Evolutionary conservation across 2,329 filamentous ascomycete species (phyloP), one percentile per base, ranked within the genome.

Genomic region (Verticillium longisporum): DNA sequence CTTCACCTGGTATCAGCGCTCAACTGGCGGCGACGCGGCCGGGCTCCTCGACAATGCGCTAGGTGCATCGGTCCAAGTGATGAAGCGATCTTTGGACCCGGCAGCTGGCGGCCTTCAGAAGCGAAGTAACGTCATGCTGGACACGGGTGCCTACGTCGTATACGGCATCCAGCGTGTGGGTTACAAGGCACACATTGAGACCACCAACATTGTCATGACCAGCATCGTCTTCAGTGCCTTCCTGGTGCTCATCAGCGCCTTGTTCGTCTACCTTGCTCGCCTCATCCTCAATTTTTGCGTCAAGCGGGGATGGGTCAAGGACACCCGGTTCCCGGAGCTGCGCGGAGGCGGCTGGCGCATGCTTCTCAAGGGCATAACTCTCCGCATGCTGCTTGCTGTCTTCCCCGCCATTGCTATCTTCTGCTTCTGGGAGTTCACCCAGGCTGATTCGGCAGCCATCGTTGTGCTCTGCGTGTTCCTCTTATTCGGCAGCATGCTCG

Each of bases 1-100:
- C 70, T 91, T 91, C 64, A 96, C 92, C 38, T 98, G 94, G 94
- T 98, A 97, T 73, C 93, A 97, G 77, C 90, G 93, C 64, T 85
- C 94, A 3, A 98, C 94, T 2, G 94, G 94, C 59, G 94, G 94
- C 65, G 92, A 84, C 0, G 90, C 94, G 0, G 88, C 91, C 4
- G 90, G 86, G 15, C 81, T 96, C 37, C 84, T 97, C 55, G 89
- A 91, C 65, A 87, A 86, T 32, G 80, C 96, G 58, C 83, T 82
- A 18, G 88, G 83, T 14, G 88, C 88, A 45, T 97, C 92, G 0
- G 90, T 97, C n/a, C 83, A 94, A 69, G 88, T 97, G 5, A 83
- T 92, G 74, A 87, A 85, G 72, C 82, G 84, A 61, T 76, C 71
- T 63, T 36, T 36, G 34, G 34, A 36, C 9, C 34, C 34, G 34